A percentile compares a stretch with the other conserved stretches of the same genome.
Evolutionary conservation across 768 basidiomycete genomes (phyloP).

Genomic region (Russula virescens): DNA sequence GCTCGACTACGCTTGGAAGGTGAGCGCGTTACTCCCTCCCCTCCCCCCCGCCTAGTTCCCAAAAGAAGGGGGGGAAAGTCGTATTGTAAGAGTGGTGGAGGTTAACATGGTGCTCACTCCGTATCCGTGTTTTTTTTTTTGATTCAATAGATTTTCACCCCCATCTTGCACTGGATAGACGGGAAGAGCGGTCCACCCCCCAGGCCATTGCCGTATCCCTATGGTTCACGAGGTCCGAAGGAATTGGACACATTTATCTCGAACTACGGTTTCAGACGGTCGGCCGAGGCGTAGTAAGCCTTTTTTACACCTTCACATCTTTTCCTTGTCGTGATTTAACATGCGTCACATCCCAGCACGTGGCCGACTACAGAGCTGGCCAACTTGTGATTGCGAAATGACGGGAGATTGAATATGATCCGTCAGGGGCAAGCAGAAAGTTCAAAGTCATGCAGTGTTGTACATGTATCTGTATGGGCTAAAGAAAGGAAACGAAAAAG

Average conservation of each 20-base stretch:
- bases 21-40: conserved; percentile 27
- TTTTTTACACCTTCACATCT: background rate
- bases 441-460: conserved; percentile 2
- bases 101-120: background rate
- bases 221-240: conserved; percentile 93
- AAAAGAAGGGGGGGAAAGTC: no score
- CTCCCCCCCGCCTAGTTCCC: background rate
- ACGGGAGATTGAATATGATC: conserved; percentile 5
- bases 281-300: conserved; percentile 64
- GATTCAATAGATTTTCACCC: conserved; percentile 76
- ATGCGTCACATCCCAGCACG: conserved; percentile 36
- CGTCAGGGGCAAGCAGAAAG: conserved; percentile 3
- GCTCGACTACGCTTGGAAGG: conserved; percentile 97
- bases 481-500: background rate
- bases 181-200: conserved; percentile 62
- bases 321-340: background rate
- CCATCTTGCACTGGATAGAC: conserved; percentile 94
- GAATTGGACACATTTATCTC: conserved; percentile 69
- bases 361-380: conserved; percentile 73
- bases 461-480: conserved; percentile 9
- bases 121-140: background rate
- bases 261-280: conserved; percentile 73
- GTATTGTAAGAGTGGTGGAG: no score
- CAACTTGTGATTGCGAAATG: conserved; percentile 39
- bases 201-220: conserved; percentile 73